phyloP scores from a whole-genome alignment of 2,329 filamentous ascomycete species.

The Microcyclosporella mali region DNA sequence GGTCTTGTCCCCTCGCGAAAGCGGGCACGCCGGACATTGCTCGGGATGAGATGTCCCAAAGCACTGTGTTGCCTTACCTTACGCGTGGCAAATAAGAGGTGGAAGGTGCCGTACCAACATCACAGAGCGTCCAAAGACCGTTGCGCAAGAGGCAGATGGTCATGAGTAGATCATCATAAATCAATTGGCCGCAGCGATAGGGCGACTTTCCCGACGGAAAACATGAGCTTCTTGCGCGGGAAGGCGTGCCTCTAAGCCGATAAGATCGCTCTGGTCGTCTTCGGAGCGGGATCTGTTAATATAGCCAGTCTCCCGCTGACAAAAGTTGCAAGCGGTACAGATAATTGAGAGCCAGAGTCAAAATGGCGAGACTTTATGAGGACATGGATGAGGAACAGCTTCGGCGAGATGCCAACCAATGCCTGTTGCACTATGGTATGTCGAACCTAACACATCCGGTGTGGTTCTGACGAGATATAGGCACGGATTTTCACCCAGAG shows the following conservation, averaged over 20 bases:
- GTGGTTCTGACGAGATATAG: background rate
- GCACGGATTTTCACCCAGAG: conserved; percentile 17
- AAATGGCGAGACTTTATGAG: conserved; percentile 14
- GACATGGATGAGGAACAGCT: conserved; percentile 14
- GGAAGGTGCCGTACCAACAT: too few species aligned
- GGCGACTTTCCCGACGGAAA: conserved; percentile 1
- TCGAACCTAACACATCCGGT: background rate
- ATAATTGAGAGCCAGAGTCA: too few species aligned
- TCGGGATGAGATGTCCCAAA: background rate
- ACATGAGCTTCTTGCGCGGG: background rate
- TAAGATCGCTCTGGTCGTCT: too few species aligned
- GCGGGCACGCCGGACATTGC: background rate
- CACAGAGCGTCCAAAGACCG: too few species aligned
- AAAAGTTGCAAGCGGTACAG: too few species aligned
- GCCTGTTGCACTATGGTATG: conserved; percentile 15
- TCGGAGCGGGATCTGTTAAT: too few species aligned
- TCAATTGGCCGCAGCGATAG: background rate
- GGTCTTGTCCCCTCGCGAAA: too few species aligned
- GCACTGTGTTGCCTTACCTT: too few species aligned
- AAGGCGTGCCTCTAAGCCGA: background rate
- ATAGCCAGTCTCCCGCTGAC: too few species aligned
- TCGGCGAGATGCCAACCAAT: conserved; percentile 14
- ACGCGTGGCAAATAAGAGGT: too few species aligned
- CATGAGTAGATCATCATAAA: too few species aligned
- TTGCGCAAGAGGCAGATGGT: too few species aligned